A percentile compares a stretch with the other conserved stretches of the same genome.
Evolutionary conservation across 306 rosid genomes (phyloP).

Genomic region (Medicago lupulina): DNA sequence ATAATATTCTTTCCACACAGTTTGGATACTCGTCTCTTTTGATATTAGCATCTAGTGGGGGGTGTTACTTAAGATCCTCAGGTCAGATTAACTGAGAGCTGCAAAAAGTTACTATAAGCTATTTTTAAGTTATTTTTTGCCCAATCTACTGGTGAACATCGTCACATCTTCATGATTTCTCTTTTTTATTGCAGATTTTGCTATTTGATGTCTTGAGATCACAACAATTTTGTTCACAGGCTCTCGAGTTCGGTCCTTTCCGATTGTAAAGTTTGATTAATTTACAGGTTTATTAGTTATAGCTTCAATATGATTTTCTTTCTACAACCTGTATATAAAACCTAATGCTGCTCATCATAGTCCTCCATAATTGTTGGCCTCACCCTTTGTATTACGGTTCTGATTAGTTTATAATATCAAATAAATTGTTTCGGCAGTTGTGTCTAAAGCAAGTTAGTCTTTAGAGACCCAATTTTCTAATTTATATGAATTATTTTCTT

Average conservation of each 20-base stretch:
- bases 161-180: neutral
- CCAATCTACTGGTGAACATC: neutral
- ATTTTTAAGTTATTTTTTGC: neutral
- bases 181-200: conserved; percentile 15
- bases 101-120: neutral
- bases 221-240: conserved; percentile 10
- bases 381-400: neutral
- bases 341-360: neutral
- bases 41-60: conserved; percentile 42
- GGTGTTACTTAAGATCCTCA: conserved; percentile 33
- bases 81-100: neutral
- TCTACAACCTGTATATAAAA: neutral
- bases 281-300: conserved; percentile 5
- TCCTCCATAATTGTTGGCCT: conserved; percentile 4
- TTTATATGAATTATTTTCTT: neutral
- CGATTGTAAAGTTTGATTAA: conserved; percentile 1
- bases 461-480: neutral
- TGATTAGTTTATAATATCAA: neutral
- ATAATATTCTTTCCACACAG: neutral
- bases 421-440: neutral
- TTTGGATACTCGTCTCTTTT: neutral
- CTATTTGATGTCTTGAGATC: conserved; percentile 23
- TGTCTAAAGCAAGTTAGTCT: conserved; percentile 3
- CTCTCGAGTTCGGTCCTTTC: conserved; percentile 3
- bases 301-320: neutral